These are phyloP conservation scores for Juglanconis sp. DNA, from an alignment of 2,329 filamentous ascomycete genomes.

Conservation along the genomic window DNA sequence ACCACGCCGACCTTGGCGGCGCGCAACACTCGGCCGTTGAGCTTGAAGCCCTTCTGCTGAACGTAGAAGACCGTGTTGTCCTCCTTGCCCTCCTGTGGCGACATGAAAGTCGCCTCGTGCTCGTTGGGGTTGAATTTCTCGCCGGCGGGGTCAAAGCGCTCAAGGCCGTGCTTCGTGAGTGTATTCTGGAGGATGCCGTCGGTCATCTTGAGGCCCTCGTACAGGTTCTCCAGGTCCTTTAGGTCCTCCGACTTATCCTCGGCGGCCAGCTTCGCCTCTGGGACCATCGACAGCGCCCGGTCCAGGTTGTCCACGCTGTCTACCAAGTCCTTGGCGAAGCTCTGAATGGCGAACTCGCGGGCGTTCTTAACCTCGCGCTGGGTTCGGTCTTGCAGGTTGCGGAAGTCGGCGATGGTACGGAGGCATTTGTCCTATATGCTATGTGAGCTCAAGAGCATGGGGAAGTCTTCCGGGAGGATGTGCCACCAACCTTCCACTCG, in stretches of 20 bases:
- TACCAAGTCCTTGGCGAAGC: conserved; percentile 90
- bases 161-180: conserved; percentile 88
- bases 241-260: conserved; percentile 49
- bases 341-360: conserved; percentile 91
- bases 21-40: conserved; percentile 85
- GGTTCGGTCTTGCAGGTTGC: conserved; percentile 94
- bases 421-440: conserved; percentile 80
- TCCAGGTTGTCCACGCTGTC: conserved; percentile 97
- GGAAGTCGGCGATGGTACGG: conserved; percentile 92
- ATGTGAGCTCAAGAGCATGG: conserved; percentile 7
- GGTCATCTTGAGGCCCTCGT: conserved; percentile 93
- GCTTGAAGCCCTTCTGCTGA: conserved; percentile 92
- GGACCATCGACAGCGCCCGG: conserved; percentile 79
- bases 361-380: conserved; percentile 84
- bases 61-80: conserved; percentile 87
- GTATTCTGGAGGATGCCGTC: conserved; percentile 83
- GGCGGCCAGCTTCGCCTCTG: conserved; percentile 65
- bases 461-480: not conserved
- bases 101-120: conserved; percentile 96
- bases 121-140: conserved; percentile 95
- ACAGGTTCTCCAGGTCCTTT: conserved; percentile 74
- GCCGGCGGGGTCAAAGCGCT: conserved; percentile 77
- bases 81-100: conserved; percentile 81
- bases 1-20: conserved; percentile 96
- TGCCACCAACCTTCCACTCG: conserved; percentile 74